Conservation (phyloP, 1,139 yeast species). For the Lodderomyces pseudojiufengensis region DNA sequence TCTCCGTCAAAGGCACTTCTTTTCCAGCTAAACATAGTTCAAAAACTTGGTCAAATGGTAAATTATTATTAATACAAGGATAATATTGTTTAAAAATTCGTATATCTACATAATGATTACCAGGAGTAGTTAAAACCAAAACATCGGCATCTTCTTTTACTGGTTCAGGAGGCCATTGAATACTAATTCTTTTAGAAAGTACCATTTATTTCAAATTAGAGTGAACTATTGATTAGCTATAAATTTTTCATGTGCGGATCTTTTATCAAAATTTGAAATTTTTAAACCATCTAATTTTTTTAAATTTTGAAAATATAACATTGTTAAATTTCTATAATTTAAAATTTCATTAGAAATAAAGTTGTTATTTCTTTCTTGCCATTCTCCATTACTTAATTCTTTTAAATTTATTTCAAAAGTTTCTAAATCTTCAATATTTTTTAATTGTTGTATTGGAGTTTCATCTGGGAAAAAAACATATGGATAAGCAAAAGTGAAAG, state of each 20-base stretch:
- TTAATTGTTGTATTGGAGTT: constrained; percentile 32
- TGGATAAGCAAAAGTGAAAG: constrained; percentile 48
- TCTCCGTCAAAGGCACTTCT: constrained; percentile 30
- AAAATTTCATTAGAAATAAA: constrained; percentile 30
- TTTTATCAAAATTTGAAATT: constrained; percentile 10
- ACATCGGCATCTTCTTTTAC: constrained; percentile 49
- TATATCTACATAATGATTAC: constrained; percentile 44
- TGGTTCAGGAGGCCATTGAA: constrained; percentile 50
- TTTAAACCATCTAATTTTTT: constrained; percentile 40
- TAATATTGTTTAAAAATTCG: constrained; percentile 21
- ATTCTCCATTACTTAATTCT: constrained; percentile 29
- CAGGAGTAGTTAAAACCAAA: constrained; percentile 47
- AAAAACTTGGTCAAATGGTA: constrained; percentile 26
- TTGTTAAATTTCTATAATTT: constrained; percentile 36
- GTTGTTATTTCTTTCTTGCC: constrained; percentile 35
- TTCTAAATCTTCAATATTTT: constrained; percentile 44
- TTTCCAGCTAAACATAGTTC: constrained; percentile 41
- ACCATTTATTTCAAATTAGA: constrained; percentile 17
- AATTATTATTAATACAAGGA: not conserved
- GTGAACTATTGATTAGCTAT: not conserved
- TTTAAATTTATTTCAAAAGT: constrained; percentile 41
- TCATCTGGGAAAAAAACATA: constrained; percentile 50
- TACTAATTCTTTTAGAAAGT: constrained; percentile 44
- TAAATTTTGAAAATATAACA: constrained; percentile 34
- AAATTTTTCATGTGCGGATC: not conserved